These are phyloP conservation scores for Pyricularia pennisetigena DNA, from an alignment of 2,329 filamentous ascomycete genomes.

Conservation along the genomic window DNA sequence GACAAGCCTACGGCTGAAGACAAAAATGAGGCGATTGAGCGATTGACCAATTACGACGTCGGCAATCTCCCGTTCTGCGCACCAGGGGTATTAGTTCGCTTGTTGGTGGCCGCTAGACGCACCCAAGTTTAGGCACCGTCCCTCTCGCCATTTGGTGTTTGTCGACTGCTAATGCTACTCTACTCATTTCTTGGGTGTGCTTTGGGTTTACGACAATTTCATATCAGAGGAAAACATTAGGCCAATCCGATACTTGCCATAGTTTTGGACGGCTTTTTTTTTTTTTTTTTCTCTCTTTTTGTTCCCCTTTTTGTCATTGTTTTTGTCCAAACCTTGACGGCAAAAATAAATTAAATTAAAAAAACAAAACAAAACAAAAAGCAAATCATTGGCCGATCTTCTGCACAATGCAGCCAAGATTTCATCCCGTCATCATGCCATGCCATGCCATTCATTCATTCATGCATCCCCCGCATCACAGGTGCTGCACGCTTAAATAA, in stretches of 20 bases:
- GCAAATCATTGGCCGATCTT: not conserved
- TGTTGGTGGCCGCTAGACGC: not conserved
- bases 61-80: not conserved
- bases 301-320: not conserved
- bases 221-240: not conserved
- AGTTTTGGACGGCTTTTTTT: not conserved
- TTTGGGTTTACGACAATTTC: not conserved
- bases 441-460: no score
- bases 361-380: not conserved
- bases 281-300: not conserved
- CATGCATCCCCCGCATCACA: not conserved
- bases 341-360: no score
- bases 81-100: not conserved
- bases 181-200: not conserved
- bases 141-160: not conserved
- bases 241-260: not conserved
- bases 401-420: not conserved
- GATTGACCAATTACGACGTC: not conserved
- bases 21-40: not conserved
- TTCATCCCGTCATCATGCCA: not conserved
- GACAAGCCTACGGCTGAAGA: not conserved
- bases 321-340: not conserved
- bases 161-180: not conserved
- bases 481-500: not conserved
- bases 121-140: no score